Conservation (phyloP, 2,329 filamentous ascomycete species). For the Epichloe coenophiala region DNA sequence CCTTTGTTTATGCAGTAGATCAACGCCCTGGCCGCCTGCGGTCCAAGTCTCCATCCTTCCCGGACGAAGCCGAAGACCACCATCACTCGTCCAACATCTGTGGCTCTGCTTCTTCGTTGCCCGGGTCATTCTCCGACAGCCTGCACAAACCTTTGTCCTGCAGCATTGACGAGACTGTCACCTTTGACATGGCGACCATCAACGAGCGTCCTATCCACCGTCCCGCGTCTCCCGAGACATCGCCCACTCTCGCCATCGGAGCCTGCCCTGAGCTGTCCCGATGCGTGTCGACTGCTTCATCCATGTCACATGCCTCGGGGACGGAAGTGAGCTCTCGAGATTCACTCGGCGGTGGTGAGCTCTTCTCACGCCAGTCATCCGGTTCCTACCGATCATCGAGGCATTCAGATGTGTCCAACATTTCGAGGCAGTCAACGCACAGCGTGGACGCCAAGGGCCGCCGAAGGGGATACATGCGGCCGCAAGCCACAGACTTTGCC, state of each 20-base stretch:
- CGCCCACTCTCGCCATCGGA: conserved; percentile 49
- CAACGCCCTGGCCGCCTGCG: conserved; percentile 1
- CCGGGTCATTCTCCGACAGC: not conserved
- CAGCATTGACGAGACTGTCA: not conserved
- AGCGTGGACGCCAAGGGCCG: conserved; percentile 30
- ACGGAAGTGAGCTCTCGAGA: conserved; percentile 36
- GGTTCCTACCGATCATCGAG: conserved; percentile 36
- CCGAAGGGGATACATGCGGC: conserved; percentile 74
- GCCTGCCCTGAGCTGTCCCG: conserved; percentile 46
- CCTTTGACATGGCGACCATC: conserved; percentile 19
- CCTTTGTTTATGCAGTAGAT: conserved; percentile 2
- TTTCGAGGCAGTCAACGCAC: conserved; percentile 33
- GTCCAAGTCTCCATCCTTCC: not conserved
- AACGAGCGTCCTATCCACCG: conserved; percentile 16
- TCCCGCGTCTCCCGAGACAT: conserved; percentile 41
- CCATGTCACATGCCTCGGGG: conserved; percentile 42
- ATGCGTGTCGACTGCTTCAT: conserved; percentile 49
- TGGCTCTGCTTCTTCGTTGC: not conserved
- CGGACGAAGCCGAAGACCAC: not conserved
- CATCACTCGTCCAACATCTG: not conserved
- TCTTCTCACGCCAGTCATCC: conserved; percentile 47
- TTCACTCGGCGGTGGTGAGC: conserved; percentile 44
- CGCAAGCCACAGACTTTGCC: conserved; percentile 78
- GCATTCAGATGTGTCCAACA: conserved; percentile 26
- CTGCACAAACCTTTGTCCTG: not conserved